Evolutionary conservation across 805 yeast species (phyloP).

Genomic region (Nakazawaea sp.): DNA sequence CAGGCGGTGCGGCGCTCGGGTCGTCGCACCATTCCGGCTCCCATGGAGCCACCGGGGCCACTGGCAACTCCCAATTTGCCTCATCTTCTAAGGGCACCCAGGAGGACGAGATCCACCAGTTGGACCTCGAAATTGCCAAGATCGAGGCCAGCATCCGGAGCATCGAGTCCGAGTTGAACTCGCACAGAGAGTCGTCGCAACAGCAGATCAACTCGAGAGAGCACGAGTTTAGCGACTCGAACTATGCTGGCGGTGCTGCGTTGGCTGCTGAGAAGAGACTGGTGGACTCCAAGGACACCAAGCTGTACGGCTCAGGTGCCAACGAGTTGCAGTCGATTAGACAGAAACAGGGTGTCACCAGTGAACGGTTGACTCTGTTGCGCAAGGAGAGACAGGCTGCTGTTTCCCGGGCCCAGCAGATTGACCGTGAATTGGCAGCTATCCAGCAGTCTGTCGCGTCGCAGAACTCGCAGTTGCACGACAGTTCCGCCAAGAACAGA

Average conservation of each 20-base stretch:
- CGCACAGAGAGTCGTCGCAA: neutral
- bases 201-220: slow-evolving; percentile 1
- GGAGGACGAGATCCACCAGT: slow-evolving; percentile 1
- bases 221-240: slow-evolving; percentile 1
- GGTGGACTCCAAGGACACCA: slow-evolving; percentile 3
- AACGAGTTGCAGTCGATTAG: slow-evolving; percentile 1
- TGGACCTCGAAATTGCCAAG: slow-evolving; percentile 5
- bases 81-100: neutral
- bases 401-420: neutral
- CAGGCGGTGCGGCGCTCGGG: neutral
- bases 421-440: neutral
- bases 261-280: slow-evolving; percentile 1
- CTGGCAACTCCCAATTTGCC: no score
- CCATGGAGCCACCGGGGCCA: neutral
- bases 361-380: slow-evolving; percentile 2
- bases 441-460: slow-evolving; percentile 3
- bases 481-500: neutral
- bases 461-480: neutral
- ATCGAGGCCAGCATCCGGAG: slow-evolving; percentile 2
- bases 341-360: neutral
- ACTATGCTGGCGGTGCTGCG: slow-evolving; percentile 7
- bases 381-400: neutral
- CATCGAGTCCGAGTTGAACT: slow-evolving; percentile 2
- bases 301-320: neutral
- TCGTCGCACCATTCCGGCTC: neutral